Evolutionary conservation across 768 basidiomycete genomes (phyloP).

Genomic region (Neoboletus magnificus): DNA sequence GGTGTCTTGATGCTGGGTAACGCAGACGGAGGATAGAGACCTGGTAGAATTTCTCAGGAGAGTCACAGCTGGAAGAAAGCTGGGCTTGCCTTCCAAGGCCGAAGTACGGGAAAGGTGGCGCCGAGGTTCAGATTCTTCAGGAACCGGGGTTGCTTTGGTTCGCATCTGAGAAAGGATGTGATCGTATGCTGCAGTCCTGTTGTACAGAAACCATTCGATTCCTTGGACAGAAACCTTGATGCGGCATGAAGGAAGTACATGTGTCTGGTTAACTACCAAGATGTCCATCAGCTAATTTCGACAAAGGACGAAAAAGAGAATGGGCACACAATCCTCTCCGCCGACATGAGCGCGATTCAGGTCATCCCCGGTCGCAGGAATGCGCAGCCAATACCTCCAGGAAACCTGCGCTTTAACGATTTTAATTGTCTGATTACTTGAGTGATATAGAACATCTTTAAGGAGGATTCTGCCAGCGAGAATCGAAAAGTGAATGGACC

Average conservation of each 20-base stretch:
- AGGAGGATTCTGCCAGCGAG: conserved; percentile 84
- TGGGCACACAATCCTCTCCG: conserved; percentile 51
- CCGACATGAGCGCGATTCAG: conserved; percentile 44
- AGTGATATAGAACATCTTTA: conserved; percentile 86
- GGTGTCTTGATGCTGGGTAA: conserved; percentile 27
- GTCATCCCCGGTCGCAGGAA: conserved; percentile 73
- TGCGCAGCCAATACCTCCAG: conserved; percentile 93
- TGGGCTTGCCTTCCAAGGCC: conserved; percentile 36
- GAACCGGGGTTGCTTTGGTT: conserved; percentile 20
- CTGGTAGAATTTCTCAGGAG: conserved; percentile 9
- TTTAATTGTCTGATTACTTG: conserved; percentile 85
- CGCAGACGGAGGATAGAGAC: conserved; percentile 25
- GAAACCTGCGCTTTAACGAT: conserved; percentile 82
- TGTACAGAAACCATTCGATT: conserved; percentile 91
- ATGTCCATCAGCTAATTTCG: conserved; percentile 4
- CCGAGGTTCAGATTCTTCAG: conserved; percentile 32
- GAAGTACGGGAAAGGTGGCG: conserved; percentile 39
- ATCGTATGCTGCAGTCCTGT: conserved; percentile 86
- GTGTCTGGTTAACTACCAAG: conserved; percentile 33
- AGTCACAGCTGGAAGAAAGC: not conserved
- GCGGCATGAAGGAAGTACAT: conserved; percentile 61
- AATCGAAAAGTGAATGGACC: conserved; percentile 89
- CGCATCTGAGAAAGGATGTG: conserved; percentile 78
- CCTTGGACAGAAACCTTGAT: conserved; percentile 80
- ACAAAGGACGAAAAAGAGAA: conserved; percentile 1